Base-by-base conservation (phyloP, 2,329 filamentous ascomycete species). In the Diaporthe humulicola region DNA sequence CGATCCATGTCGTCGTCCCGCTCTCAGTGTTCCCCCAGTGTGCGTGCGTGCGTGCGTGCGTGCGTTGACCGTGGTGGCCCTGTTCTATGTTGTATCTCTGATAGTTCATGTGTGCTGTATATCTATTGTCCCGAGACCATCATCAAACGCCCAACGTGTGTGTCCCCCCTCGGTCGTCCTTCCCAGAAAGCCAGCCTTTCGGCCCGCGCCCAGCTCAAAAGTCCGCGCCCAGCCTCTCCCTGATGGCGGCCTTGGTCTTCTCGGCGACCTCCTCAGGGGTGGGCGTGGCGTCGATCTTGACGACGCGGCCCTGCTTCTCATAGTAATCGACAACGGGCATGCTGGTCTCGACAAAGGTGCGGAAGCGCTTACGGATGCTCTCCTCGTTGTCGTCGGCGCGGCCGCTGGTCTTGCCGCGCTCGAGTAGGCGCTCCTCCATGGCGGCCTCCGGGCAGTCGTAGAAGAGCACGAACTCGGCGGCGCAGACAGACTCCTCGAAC, bases 251-350 rank as follows among this genome's bases (percentile, higher is more conserved):
- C 81, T 86, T 84, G 1, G 90, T 92, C 70, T 85, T 86, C 77
- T 82, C 81, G 80, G 89, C 91, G 66, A 93, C 91, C 38, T 82
- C 88, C 38, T 94, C 92, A 3, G 94, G 92, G 10, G 85, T 80
- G 57, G 90, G 89, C 36, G 92, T 93, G 40, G 96, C 95, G 79
- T 93, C 88, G 58, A 98, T 89, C 86, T 92, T 94, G 83, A 98
- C 90, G 22, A 98, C 95, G 82, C 93, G 92, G 79, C 90, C 92
- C 85, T 96, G 88, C 80, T 88, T 88, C 81, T 93, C 92, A 83
- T 94, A 98, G 83, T 95, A 91, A 79, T 98, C 90, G 72, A 99
- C 95, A 61, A 98, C 97, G 36, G 97, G 97, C 96, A 98, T 98
- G 86, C 95, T 98, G 2, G 95, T 98, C 85, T 98, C 95, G 80